A percentile compares a stretch with the other conserved stretches of the same genome.
Conservation (phyloP, 257 asterid species). For the Anisodus tanguticus region DNA sequence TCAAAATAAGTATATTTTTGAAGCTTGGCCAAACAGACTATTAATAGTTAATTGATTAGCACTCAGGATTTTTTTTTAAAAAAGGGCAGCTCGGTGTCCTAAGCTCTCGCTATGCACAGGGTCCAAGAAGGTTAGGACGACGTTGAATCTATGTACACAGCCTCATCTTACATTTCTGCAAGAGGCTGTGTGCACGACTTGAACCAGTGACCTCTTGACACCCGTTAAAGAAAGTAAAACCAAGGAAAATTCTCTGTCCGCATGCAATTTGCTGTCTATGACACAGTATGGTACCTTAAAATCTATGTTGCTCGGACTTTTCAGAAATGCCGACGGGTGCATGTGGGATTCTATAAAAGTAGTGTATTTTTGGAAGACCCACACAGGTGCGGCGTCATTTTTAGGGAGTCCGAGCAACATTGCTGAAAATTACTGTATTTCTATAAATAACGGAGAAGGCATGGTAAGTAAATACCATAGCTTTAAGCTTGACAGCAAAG, state of each 20-base stretch:
- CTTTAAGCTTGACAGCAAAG: conserved; percentile 73
- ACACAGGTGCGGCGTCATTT: no score
- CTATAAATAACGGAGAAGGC: conserved; percentile 2
- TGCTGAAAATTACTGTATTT: not conserved
- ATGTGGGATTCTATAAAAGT: no score
- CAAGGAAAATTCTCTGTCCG: not conserved
- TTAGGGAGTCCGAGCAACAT: no score
- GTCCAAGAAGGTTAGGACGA: not conserved
- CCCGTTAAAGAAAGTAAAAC: not conserved
- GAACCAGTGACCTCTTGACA: not conserved
- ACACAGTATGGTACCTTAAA: not conserved
- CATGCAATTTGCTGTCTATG: not conserved
- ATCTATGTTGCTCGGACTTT: no score
- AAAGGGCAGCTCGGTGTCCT: not conserved
- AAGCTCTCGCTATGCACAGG: not conserved
- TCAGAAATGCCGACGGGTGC: no score
- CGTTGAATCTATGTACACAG: not conserved
- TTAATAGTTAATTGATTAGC: not conserved
- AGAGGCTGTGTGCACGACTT: not conserved
- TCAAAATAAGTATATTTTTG: no score
- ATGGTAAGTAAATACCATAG: conserved; percentile 61
- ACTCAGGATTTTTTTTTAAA: not conserved
- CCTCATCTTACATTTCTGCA: not conserved
- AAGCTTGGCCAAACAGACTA: no score
- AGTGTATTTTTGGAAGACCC: no score